These are phyloP conservation scores for Leccinum laetum DNA, from an alignment of 1,284 basidiomycete species.

Conservation along the genomic window DNA sequence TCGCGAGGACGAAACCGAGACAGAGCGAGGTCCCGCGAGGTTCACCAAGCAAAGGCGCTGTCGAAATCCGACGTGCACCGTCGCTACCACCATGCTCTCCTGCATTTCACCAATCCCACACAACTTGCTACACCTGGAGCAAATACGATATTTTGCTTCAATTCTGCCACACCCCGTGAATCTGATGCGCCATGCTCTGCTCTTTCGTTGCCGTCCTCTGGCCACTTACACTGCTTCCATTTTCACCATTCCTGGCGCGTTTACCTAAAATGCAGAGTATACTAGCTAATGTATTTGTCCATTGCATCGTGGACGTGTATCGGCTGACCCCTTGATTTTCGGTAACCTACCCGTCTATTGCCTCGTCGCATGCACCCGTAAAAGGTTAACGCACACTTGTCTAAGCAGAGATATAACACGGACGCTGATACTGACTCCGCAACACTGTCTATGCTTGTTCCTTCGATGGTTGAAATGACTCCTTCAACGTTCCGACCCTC, in stretches of 20 bases:
- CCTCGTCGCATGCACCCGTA: neutral
- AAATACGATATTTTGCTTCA: slow-evolving; percentile 21
- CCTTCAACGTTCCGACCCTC: too few species aligned
- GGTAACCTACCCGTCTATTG: too few species aligned
- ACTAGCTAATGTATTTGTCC: slow-evolving; percentile 19
- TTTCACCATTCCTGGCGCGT: slow-evolving; percentile 17
- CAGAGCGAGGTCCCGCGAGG: too few species aligned
- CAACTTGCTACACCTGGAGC: slow-evolving; percentile 6
- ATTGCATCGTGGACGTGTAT: neutral
- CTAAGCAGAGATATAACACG: neutral
- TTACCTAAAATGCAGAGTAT: slow-evolving; percentile 12
- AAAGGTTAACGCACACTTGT: slow-evolving; percentile 5
- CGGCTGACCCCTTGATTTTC: slow-evolving; percentile 3
- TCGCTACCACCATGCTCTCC: slow-evolving; percentile 22
- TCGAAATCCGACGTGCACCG: slow-evolving; percentile 28
- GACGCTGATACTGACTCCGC: neutral
- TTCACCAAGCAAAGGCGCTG: slow-evolving; percentile 21
- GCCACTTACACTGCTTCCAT: slow-evolving; percentile 36
- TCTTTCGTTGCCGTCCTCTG: slow-evolving; percentile 20
- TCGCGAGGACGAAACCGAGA: too few species aligned
- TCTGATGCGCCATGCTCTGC: neutral
- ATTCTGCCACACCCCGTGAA: slow-evolving; percentile 28
- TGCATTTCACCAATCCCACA: slow-evolving; percentile 24
- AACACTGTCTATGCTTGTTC: neutral
- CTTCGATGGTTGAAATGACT: too few species aligned